Evolutionary conservation across 192 early-diverging fungal genomes (phyloP).

Genomic region (Coemansia sp.): DNA sequence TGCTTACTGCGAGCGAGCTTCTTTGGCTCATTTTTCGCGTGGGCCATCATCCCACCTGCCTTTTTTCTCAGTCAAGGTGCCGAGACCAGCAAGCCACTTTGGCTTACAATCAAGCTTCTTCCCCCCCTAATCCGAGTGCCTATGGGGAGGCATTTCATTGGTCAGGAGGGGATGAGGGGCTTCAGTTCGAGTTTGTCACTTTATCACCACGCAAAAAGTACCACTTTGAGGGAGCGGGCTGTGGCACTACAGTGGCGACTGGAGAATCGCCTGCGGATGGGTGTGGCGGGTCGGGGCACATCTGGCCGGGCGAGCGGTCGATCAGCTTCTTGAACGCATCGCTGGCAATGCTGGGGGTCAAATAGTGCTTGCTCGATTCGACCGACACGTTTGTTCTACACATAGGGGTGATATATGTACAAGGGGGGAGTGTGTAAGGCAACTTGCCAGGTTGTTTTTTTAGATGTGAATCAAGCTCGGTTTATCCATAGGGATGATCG

Average conservation of each 20-base stretch:
- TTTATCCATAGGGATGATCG: too few species aligned
- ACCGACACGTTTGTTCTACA: conserved; percentile 40
- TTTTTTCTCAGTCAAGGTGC: neutral
- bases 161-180: neutral
- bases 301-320: conserved; percentile 11
- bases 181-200: neutral
- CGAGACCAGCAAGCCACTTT: too few species aligned
- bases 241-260: neutral
- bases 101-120: neutral
- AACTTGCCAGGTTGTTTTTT: neutral
- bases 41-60: neutral
- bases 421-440: conserved; percentile 2
- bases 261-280: neutral
- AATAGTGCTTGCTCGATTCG: conserved; percentile 19
- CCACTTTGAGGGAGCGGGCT: conserved; percentile 13
- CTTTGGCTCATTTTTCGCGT: neutral
- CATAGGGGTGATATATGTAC: neutral
- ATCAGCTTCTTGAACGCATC: conserved; percentile 19
- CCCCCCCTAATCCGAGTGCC: neutral
- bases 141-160: neutral
- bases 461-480: too few species aligned
- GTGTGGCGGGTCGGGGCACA: conserved; percentile 1
- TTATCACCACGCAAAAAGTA: conserved; percentile 15
- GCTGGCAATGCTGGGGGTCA: conserved; percentile 15
- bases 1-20: too few species aligned